phyloP scores from a whole-genome alignment of 78 protist genomes.

The Dictyostelium intermedium region DNA sequence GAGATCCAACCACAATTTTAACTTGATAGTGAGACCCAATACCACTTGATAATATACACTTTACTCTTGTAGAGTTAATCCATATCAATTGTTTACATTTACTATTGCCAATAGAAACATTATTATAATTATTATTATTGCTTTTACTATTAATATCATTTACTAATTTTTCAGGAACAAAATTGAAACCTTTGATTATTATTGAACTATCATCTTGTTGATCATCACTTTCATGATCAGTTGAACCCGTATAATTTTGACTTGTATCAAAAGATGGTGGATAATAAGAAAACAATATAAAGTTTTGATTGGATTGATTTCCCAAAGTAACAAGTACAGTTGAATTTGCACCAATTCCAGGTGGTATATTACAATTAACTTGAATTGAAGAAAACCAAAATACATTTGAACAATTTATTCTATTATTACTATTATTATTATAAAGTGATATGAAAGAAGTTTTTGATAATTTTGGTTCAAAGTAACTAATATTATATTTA shows the following conservation, averaged over 20 bases:
- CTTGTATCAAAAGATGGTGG: background rate
- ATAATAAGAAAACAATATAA: background rate
- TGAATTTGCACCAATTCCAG: background rate
- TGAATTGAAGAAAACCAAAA: background rate
- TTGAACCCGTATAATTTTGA: too few species aligned
- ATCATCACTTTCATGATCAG: background rate
- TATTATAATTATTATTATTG: too few species aligned
- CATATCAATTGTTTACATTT: background rate
- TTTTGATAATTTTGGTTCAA: background rate
- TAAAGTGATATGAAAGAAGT: too few species aligned
- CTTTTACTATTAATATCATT: background rate
- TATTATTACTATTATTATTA: too few species aligned
- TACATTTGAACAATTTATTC: background rate
- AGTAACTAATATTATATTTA: background rate
- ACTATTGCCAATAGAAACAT: background rate
- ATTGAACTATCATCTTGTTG: background rate
- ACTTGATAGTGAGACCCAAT: background rate
- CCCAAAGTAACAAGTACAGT: background rate
- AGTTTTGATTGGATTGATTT: background rate
- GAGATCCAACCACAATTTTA: constrained; percentile 13
- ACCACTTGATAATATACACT: constrained; percentile 9
- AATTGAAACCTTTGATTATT: background rate
- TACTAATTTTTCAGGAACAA: constrained; percentile 14
- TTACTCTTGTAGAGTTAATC: background rate
- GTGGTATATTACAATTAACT: background rate